Evolutionary conservation across 1,284 basidiomycete species (phyloP), one percentile per base, ranked within the genome.

Genomic region (Puccinia coronata): DNA sequence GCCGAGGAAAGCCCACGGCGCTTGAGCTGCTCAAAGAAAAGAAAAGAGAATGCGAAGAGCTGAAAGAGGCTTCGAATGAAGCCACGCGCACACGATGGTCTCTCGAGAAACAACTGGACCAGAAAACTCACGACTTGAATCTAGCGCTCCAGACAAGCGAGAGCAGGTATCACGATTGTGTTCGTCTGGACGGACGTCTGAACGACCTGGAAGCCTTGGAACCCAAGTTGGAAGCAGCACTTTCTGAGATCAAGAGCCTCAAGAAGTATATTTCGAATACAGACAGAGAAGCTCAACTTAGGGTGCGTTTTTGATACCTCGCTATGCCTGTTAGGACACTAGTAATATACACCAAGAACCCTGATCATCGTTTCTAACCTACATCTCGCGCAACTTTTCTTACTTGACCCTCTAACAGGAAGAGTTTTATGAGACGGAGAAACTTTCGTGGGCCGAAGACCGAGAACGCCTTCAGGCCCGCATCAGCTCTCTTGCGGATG

Each of bases 111-210:
- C 63, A 67, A 23, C 63, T 67, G 1, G 63, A 67, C n/a, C 39
- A 28, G 41, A 47, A n/a, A 16, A 28, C 23, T 25, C 23, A 28
- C 23, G 63, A 67, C 5, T 18, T 67, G 41, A 28, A 3, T 14
- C n/a, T 67, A 47, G 63, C 39, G 25, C 63, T 43, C n/a, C 63
- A 67, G 25, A 67, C 63, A 2, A 67, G 63, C 41, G 63, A 67
- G 25, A 43, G 41, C 28, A 39, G 63, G n/a, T 67, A 67, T 47
- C n/a, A n/a, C 3, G 63, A 67, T 25, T 67, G 63, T 16, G 18
- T 67, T n/a, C 63, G 63, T 28, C 23, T 67, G 25, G 63, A 67
- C 41, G 63, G 41, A 11, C 63, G 63, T 67, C 63, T 67, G n/a
- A 23, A 67, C 41, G 63, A 67, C 23, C 63, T 67, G 4, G 2